Evolutionary conservation across 495 filamentous ascomycete species (phyloP), one percentile per base, ranked within the genome.

Genomic region (Cairneyella variabilis): DNA sequence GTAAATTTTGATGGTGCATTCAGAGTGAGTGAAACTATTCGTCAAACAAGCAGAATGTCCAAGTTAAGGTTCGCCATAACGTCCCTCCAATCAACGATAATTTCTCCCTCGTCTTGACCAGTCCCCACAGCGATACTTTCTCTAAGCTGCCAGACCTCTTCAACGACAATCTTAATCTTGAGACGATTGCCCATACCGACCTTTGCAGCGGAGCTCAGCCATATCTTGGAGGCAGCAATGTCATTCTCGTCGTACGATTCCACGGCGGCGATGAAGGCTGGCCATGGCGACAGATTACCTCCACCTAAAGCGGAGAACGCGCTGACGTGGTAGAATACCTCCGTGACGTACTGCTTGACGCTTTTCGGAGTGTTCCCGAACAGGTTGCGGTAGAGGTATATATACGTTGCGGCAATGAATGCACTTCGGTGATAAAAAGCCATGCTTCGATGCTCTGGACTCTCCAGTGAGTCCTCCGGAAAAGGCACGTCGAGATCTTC

Each of bases 231-330:
- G 18, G 46, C 34, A 12, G 26, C 46, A 17, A 61, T 38, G 23
- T 61, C 54, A 18, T 36, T 14, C 32, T 27, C 26, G 12, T 51
- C 48, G 39, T 58, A 61, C 14, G 44, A 54, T 48, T 57, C 58
- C 14, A 58, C 54, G 16, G 53, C 53, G 20, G 58, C 58, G 23
- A 61, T 61, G 25, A 61, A 61, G 16, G 53, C 58, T 30, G 58
- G 58, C 58, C 58, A 61, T 21, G 58, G 38, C 16, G 58, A 61
- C 20, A 61, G 25, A 44, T 57, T 54, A 20, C 48, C 53, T 39
- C 39, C 22, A 39, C 42, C 48, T 11, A 26, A 10, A 27, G 38
- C 42, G 30, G 28, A 30, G 18, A 57, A 61, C 14, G 54, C 43
- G 20, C 18, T 36, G 25, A 56, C 51, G 37, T 57, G 52, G 26